Evolutionary conservation across 1,284 basidiomycete species (phyloP), one percentile per base, ranked within the genome.

Genomic region (Inonotus hispidus): DNA sequence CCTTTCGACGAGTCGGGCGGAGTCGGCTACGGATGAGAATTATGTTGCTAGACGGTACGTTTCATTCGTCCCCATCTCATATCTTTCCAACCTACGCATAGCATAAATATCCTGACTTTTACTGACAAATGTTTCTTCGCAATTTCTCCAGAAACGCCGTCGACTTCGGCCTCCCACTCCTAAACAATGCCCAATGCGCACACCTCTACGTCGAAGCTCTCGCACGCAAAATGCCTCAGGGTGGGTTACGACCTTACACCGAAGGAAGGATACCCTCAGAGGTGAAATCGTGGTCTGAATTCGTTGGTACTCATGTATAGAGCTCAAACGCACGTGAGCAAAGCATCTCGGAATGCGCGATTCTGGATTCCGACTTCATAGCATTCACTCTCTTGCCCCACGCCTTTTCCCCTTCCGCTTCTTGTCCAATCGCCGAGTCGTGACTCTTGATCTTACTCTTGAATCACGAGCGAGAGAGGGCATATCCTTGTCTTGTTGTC

Each of bases 241-340:
- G 93, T 64, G 93, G 90, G 49, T 76, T 98, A 69, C 77, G 84
- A 63, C 83, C 83, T 21, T 99, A 98, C 72, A 79, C 80, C 54
- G 96, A 98, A 75, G 96, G 94, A 46, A 84, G 81, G 62, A 90
- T 97, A 69, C 96, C 96, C n/a, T 81, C 87, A 10, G 96, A 98
- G 74, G 95, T 99, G 68, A 85, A 83, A 68, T 93, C 91, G 46
- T 95, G 93, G 93, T 80, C 85, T 63, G 92, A 94, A 73, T 95
- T 93, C 73, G 85, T 94, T 55, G 91, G 90, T 29, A 75, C 75
- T 62, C 79, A 79, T 56, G 87, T 84, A 47, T 90, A 68, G 79
- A 49, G 7, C 23, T 49, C 27, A 32, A 32, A 32, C n/a, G n/a
- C n/a, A n/a, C n/a, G n/a, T n/a, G n/a, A n/a, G n/a, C n/a, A n/a